phyloP scores from a whole-genome alignment of 306 rosid species.

The Comarum palustre region DNA sequence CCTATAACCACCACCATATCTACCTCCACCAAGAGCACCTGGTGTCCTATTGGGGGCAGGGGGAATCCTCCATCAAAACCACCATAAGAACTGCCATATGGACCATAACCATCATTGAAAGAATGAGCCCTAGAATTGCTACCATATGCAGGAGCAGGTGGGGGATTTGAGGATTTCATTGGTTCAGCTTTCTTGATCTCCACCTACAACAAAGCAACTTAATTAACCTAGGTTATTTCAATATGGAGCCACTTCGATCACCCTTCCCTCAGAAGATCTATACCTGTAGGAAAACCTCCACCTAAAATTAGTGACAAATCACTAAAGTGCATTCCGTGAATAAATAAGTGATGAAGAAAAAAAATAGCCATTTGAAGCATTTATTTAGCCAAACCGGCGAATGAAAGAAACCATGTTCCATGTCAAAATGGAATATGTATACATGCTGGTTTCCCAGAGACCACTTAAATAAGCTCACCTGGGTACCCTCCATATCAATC shows the following conservation, averaged over 20 bases:
- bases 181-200: slow-evolving; percentile 99
- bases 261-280: slow-evolving; percentile 42
- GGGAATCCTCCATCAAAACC: slow-evolving; percentile 69
- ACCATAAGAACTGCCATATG: slow-evolving; percentile 77
- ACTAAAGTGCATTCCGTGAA: slow-evolving; percentile 13
- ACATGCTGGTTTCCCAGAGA: slow-evolving; percentile 28
- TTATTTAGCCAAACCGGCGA: slow-evolving; percentile 8
- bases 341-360: slow-evolving; percentile 13
- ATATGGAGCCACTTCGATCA: slow-evolving; percentile 30
- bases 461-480: slow-evolving; percentile 68
- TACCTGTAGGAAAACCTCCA: slow-evolving; percentile 44
- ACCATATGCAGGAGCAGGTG: slow-evolving; percentile 78
- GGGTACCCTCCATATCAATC: slow-evolving; percentile 90
- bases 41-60: slow-evolving; percentile 85
- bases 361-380: background rate
- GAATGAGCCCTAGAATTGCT: slow-evolving; percentile 92
- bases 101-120: slow-evolving; percentile 77
- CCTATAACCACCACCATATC: slow-evolving; percentile 60
- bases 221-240: slow-evolving; percentile 71
- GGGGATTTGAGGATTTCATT: slow-evolving; percentile 93
- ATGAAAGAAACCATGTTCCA: slow-evolving; percentile 28
- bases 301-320: slow-evolving; percentile 30
- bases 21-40: slow-evolving; percentile 68
- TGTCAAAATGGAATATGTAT: slow-evolving; percentile 9
- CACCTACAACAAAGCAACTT: slow-evolving; percentile 98